Evolutionary conservation across 495 filamentous ascomycete genomes (phyloP).

Genomic region (Astrocystis sublimbata): DNA sequence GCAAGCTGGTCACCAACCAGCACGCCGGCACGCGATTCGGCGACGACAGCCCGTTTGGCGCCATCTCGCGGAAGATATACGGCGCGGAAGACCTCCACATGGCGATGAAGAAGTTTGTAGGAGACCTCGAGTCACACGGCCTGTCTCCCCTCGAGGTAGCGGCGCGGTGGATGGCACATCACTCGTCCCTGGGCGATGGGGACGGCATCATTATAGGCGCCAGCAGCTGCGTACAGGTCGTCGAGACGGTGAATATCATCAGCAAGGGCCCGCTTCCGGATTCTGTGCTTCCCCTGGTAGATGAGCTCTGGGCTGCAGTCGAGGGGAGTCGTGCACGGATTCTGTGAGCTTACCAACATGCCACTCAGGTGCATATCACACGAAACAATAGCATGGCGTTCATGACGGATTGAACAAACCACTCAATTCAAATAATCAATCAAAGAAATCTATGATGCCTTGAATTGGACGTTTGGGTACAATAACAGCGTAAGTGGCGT

Average conservation of each 20-base stretch:
- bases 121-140: slow-evolving; percentile 46
- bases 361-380: no score
- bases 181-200: slow-evolving; percentile 50
- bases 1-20: slow-evolving; percentile 29
- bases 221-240: slow-evolving; percentile 48
- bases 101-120: slow-evolving; percentile 49
- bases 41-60: slow-evolving; percentile 25
- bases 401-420: neutral
- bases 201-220: slow-evolving; percentile 59
- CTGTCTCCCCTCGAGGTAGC: slow-evolving; percentile 52
- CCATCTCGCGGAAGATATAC: slow-evolving; percentile 45
- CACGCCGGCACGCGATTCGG: slow-evolving; percentile 47
- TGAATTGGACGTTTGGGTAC: neutral
- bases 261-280: slow-evolving; percentile 46
- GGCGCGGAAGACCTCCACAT: slow-evolving; percentile 38
- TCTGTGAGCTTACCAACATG: no score
- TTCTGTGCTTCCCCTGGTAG: slow-evolving; percentile 11
- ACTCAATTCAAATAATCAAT: neutral
- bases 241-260: slow-evolving; percentile 48
- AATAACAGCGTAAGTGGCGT: neutral
- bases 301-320: slow-evolving; percentile 23
- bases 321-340: no score
- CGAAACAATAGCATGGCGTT: neutral
- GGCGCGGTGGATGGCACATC: slow-evolving; percentile 57
- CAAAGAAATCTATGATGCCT: neutral